phyloP scores from a whole-genome alignment of 2,329 filamentous ascomycete genomes.

The Aspergillus persii region DNA sequence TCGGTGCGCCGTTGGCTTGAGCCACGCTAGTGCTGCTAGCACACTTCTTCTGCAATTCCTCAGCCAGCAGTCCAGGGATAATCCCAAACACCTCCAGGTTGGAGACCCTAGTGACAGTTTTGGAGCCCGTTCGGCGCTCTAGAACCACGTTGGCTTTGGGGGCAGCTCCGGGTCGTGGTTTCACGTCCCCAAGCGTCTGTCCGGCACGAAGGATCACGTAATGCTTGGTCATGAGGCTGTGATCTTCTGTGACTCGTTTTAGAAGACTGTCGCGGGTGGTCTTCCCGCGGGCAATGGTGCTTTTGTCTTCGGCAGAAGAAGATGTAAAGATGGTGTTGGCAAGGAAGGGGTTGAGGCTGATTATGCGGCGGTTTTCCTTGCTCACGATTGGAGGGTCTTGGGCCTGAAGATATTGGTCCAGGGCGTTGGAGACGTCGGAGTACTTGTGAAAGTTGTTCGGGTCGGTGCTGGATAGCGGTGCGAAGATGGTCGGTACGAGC shows the following conservation, averaged over 20 bases:
- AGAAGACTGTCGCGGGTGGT: conserved; percentile 61
- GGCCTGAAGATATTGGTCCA: conserved; percentile 59
- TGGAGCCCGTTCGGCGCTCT: conserved; percentile 65
- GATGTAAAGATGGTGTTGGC: conserved; percentile 61
- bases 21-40: conserved; percentile 66
- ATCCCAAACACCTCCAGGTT: conserved; percentile 63
- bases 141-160: conserved; percentile 61
- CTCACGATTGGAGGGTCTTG: conserved; percentile 55
- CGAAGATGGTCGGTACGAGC: conserved; percentile 55
- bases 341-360: conserved; percentile 61
- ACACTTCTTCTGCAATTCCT: conserved; percentile 66
- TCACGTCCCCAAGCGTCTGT: conserved; percentile 45
- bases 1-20: conserved; percentile 60
- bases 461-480: conserved; percentile 46
- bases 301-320: conserved; percentile 52
- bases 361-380: conserved; percentile 58
- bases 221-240: conserved; percentile 51
- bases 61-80: conserved; percentile 58
- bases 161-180: conserved; percentile 59
- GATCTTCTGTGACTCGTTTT: conserved; percentile 56
- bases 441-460: conserved; percentile 58
- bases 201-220: conserved; percentile 53
- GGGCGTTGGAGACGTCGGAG: conserved; percentile 56
- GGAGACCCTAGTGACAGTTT: conserved; percentile 62
- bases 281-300: conserved; percentile 56